A percentile compares a stretch with the other conserved stretches of the same genome.
Evolutionary conservation across 2,329 filamentous ascomycete species (phyloP).

Genomic region (Coleophoma eucalyptorum): DNA sequence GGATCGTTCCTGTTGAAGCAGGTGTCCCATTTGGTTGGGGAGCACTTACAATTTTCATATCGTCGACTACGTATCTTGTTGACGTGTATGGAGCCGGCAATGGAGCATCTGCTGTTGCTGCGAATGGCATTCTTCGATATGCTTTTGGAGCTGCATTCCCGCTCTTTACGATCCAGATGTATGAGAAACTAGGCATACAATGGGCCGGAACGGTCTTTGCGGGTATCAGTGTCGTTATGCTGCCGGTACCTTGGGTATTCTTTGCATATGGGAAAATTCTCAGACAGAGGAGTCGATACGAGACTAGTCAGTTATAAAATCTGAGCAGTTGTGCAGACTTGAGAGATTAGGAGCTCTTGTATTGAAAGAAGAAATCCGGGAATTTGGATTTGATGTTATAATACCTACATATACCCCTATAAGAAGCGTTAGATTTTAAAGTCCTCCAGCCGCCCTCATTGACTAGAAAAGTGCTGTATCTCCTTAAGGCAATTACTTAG

Average conservation of each 20-base stretch:
- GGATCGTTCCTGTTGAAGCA: constrained; percentile 46
- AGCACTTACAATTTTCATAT: constrained; percentile 51
- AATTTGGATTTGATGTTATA: too few species aligned
- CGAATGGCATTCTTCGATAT: constrained; percentile 56
- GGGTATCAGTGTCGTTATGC: constrained; percentile 40
- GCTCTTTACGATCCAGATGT: constrained; percentile 43
- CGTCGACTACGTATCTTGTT: constrained; percentile 44
- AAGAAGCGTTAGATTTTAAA: too few species aligned
- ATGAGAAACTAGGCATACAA: constrained; percentile 27
- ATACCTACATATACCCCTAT: too few species aligned
- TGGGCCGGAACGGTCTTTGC: constrained; percentile 32
- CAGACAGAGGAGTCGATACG: background rate
- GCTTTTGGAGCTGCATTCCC: constrained; percentile 53
- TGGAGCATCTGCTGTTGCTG: constrained; percentile 54
- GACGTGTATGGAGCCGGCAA: constrained; percentile 52
- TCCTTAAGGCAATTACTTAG: too few species aligned
- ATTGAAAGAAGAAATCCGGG: too few species aligned
- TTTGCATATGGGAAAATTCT: constrained; percentile 39
- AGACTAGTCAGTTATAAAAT: background rate
- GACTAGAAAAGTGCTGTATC: too few species aligned
- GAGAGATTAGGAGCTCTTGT: background rate
- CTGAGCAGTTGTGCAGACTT: background rate
- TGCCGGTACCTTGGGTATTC: constrained; percentile 49
- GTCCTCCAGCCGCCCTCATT: too few species aligned
- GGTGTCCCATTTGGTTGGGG: constrained; percentile 56